These are phyloP conservation scores for Tilletia indica DNA, from an alignment of 1,284 basidiomycete species.

Conservation along the genomic window DNA sequence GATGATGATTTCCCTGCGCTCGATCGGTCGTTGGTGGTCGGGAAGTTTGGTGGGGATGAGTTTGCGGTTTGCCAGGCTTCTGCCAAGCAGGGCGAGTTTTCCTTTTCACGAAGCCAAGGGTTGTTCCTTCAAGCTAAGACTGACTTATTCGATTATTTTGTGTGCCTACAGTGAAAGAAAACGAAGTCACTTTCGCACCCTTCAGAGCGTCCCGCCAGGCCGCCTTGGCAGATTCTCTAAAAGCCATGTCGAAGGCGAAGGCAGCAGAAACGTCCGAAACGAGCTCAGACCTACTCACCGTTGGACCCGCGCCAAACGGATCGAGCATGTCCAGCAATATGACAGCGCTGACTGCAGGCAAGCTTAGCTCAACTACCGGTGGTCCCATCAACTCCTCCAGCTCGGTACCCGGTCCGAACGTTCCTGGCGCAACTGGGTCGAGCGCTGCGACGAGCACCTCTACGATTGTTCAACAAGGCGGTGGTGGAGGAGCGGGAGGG, in stretches of 20 bases:
- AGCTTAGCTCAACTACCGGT: too few species aligned
- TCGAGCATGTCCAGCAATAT: too few species aligned
- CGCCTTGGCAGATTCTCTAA: neutral
- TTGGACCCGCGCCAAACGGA: too few species aligned
- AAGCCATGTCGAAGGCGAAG: neutral
- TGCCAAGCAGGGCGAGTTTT: slow-evolving; percentile 62
- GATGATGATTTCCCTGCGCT: slow-evolving; percentile 98
- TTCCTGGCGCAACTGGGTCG: too few species aligned
- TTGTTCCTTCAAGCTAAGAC: neutral
- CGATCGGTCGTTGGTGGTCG: slow-evolving; percentile 78
- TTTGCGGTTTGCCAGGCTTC: slow-evolving; percentile 78
- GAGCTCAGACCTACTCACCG: neutral
- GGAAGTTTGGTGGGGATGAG: slow-evolving; percentile 85
- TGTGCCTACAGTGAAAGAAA: neutral
- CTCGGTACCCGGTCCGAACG: neutral
- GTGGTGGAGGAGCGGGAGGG: neutral
- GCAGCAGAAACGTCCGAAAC: neutral
- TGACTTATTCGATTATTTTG: neutral
- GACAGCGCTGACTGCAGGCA: too few species aligned
- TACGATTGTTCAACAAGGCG: too few species aligned
- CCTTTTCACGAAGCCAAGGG: neutral
- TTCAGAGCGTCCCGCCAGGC: neutral
- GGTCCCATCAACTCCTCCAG: neutral
- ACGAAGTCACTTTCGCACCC: slow-evolving; percentile 9
- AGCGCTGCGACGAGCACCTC: too few species aligned